Evolutionary conservation across 345 rosid species (phyloP).

Genomic region (Citrus cavaleriei): DNA sequence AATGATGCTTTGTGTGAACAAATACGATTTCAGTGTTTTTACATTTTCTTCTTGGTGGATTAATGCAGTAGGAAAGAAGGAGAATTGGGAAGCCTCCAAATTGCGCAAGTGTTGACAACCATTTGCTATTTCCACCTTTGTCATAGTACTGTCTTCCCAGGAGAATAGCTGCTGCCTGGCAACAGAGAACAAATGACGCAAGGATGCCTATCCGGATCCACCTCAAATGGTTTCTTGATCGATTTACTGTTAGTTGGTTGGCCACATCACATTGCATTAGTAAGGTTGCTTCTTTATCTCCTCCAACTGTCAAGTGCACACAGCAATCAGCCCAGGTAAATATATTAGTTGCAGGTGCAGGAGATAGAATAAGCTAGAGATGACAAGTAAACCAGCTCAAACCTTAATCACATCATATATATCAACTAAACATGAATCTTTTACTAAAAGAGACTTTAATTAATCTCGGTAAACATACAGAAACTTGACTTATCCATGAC

Average conservation of each 20-base stretch:
- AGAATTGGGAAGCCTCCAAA: constrained; percentile 37
- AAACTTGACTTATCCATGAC: constrained; percentile 15
- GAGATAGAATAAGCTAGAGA: not conserved
- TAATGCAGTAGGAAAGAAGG: constrained; percentile 27
- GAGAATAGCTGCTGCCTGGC: constrained; percentile 35
- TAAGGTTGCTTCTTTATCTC: constrained; percentile 21
- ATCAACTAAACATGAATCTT: too few relatives aligned
- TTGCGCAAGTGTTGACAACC: constrained; percentile 37
- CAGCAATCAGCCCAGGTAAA: not conserved
- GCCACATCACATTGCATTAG: not conserved
- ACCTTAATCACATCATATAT: not conserved
- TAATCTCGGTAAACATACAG: not conserved
- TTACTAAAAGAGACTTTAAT: too few relatives aligned
- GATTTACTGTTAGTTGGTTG: not conserved
- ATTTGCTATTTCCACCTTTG: constrained; percentile 47
- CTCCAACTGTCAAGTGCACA: constrained; percentile 18
- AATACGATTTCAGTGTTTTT: constrained; percentile 15
- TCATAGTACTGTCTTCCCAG: constrained; percentile 37
- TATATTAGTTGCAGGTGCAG: not conserved
- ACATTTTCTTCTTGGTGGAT: too few relatives aligned
- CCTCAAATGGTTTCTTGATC: constrained; percentile 14
- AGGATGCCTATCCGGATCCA: constrained; percentile 25
- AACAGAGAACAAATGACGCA: constrained; percentile 21
- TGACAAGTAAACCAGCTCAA: not conserved
- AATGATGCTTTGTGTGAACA: constrained; percentile 3